Conservation (phyloP, 2,329 filamentous ascomycete species). For the Fusarium verrucosum region DNA sequence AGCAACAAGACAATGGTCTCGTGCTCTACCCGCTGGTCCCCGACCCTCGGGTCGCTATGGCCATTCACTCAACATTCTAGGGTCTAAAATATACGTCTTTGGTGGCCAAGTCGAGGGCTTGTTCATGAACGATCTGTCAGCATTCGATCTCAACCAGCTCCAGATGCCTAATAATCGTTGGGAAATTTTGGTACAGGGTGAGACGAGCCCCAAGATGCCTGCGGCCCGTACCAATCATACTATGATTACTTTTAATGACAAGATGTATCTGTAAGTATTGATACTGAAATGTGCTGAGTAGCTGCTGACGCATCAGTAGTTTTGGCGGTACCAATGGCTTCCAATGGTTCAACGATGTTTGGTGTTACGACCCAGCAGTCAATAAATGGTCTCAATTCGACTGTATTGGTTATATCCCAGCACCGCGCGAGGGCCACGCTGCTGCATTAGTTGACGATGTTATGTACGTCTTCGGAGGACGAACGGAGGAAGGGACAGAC, state of each 20-base stretch:
- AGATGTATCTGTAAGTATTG: slow-evolving; percentile 82
- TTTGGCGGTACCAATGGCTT: slow-evolving; percentile 97
- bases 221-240: slow-evolving; percentile 95
- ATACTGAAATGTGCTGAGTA: neutral
- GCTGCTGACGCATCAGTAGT: slow-evolving; percentile 54
- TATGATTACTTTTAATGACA: slow-evolving; percentile 90
- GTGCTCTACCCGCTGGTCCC: slow-evolving; percentile 85
- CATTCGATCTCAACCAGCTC: slow-evolving; percentile 94
- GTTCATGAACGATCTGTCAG: slow-evolving; percentile 97
- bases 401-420: slow-evolving; percentile 97
- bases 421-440: slow-evolving; percentile 92
- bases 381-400: slow-evolving; percentile 91
- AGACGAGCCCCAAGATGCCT: slow-evolving; percentile 68
- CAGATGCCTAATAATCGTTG: slow-evolving; percentile 91
- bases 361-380: slow-evolving; percentile 86
- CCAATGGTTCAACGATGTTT: slow-evolving; percentile 99
- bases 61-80: slow-evolving; percentile 94
- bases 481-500: slow-evolving; percentile 91
- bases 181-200: slow-evolving; percentile 84
- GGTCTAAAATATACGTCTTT: slow-evolving; percentile 97
- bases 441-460: slow-evolving; percentile 94
- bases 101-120: slow-evolving; percentile 96
- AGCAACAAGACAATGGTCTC: slow-evolving; percentile 98
- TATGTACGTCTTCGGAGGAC: slow-evolving; percentile 98
- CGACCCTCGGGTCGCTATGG: slow-evolving; percentile 92